Evolutionary conservation across 1,284 basidiomycete species (phyloP), one percentile per base, ranked within the genome.

Genomic region (Naganishia liquefaciens): DNA sequence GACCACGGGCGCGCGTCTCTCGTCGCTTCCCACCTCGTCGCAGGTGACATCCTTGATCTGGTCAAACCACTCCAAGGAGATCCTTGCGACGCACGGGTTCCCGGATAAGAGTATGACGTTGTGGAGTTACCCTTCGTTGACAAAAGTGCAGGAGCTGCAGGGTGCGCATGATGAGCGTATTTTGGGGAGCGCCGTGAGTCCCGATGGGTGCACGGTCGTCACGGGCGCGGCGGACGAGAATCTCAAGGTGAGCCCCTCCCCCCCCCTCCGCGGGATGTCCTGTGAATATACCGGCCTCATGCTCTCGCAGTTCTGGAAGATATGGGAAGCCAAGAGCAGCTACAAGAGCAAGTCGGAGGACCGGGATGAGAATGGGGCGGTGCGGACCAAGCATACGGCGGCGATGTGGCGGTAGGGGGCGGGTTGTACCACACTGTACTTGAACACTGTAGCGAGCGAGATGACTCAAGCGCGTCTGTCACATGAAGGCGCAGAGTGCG

Each of bases 21-120:
- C 93, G 71, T 88, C 89, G 0, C 82, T 93, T 47, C 84, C 86
- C 62, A 93, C 92, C 0, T 87, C 89, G 0, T 87, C 90, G 2
- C 96, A 99, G 79, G 88, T 99, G 66, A 97, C 94, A 1, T 92
- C 90, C 0, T 82, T 98, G 50, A 86, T 91, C 69, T 99, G 91
- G 86, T 87, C 90, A 1, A 87, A 88, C 11, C 88, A 95, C 77
- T 84, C 87, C 67, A 94, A 96, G 72, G 96, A 99, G 76, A 82
- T 99, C 62, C 78, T 97, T 17, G 90, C 89, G 23, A 96, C 94
- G 0, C 95, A 99, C 75, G 95, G 96, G 0, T 94, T 90, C 77
- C 93, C 93, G 1, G 86, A 87, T 51, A 81, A 83, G 73, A 79
- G 80, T 63, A 72, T 83, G 57, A 76, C 76, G 11, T 70, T 83